Conservation (phyloP, 2,329 filamentous ascomycete species). For the Colletotrichum chrysophilum region DNA sequence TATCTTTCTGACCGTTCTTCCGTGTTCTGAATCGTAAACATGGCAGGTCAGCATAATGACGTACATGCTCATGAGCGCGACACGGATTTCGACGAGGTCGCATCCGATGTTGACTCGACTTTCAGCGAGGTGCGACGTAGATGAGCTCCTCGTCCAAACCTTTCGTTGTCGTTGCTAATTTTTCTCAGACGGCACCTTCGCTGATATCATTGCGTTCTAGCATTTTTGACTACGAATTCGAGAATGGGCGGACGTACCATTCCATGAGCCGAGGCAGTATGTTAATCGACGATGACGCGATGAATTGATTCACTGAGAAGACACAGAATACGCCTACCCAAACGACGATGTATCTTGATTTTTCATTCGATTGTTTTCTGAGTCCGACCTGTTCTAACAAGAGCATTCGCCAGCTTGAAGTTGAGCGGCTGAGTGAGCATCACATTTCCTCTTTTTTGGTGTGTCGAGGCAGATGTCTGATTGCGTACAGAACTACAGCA, state of each 20-base stretch:
- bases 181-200: neutral
- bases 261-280: slow-evolving; percentile 23
- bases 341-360: slow-evolving; percentile 28
- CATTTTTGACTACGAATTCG: slow-evolving; percentile 37
- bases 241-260: slow-evolving; percentile 43
- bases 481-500: slow-evolving; percentile 37
- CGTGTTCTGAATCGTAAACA: neutral
- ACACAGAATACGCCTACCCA: slow-evolving; percentile 28
- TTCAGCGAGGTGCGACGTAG: neutral
- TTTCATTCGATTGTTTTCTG: too few relatives aligned
- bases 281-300: neutral
- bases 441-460: neutral
- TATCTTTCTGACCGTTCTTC: neutral
- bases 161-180: neutral
- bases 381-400: neutral
- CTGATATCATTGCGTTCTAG: slow-evolving; percentile 28
- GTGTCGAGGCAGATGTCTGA: neutral
- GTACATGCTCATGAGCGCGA: neutral
- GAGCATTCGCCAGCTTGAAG: slow-evolving; percentile 27
- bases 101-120: neutral
- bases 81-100: neutral
- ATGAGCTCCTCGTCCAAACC: neutral
- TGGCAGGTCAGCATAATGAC: neutral
- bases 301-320: neutral
- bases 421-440: slow-evolving; percentile 29